Base-by-base conservation (phyloP, 192 early-diverging fungal species). In the Cladochytrium replicatum region DNA sequence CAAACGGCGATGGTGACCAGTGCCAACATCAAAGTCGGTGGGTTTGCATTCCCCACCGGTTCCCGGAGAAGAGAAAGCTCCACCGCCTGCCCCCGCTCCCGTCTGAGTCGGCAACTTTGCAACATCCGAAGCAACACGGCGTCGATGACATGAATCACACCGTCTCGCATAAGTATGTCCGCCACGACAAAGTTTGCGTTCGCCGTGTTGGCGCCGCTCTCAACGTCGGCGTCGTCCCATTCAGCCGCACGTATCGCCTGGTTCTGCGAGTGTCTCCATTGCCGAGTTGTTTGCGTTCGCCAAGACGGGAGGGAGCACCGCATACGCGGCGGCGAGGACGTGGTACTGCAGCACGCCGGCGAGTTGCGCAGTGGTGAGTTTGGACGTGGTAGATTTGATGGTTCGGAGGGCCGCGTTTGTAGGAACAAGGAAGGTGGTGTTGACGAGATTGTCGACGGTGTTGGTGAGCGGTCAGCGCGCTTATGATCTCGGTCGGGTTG, bases 81-180 rank as follows among this genome's bases (percentile, higher is more conserved):
- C n/a, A n/a, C n/a, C n/a, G n/a, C n/a, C n/a, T n/a, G n/a, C n/a
- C n/a, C n/a, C n/a, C n/a, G n/a, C n/a, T n/a, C n/a, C n/a, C n/a
- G n/a, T n/a, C n/a, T n/a, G n/a, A n/a, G n/a, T n/a, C n/a, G n/a
- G n/a, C n/a, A n/a, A n/a, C n/a, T n/a, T n/a, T n/a, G n/a, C n/a
- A n/a, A n/a, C n/a, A n/a, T n/a, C n/a, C n/a, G 67, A 28, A 74
- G 29, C 28, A 74, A 32, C 19, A 74, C 72, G 4, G 46, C 57
- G 55, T 75, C 72, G 31, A 75, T 62, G 21, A 75, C 53, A 57
- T 75, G 72, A 17, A 71, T 45, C 38, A 54, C 41, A 47, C 67
- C 66, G 6, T 44, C 38, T 26, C 41, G 29, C 41, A 58, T 32
- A n/a, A 71, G 41, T 22, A 71, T 55, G 47, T 75, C 66, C 15